Percentiles rank a stretch among this genome's conserved stretches.
Evolutionary conservation across 495 filamentous ascomycete genomes (phyloP).

Genomic region (Daldinia loculata): DNA sequence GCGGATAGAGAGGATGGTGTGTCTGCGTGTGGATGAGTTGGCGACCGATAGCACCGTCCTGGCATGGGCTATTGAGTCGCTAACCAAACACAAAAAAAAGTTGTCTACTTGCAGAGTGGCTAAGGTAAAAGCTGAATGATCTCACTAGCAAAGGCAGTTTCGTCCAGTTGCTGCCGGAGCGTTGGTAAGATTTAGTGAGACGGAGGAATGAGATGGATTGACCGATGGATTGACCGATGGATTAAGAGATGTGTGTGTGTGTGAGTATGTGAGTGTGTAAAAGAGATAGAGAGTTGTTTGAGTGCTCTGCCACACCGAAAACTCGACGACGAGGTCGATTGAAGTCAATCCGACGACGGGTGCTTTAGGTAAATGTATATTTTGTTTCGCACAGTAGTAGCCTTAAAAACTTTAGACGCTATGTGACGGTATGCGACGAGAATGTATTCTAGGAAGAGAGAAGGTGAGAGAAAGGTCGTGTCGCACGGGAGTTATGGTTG

Average conservation of each 20-base stretch:
- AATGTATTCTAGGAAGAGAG: slow-evolving; percentile 8
- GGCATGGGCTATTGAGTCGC: slow-evolving; percentile 42
- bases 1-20: slow-evolving; percentile 19
- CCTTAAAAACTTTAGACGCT: background rate
- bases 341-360: background rate
- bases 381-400: background rate
- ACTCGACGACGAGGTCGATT: slow-evolving; percentile 7
- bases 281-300: background rate
- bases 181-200: slow-evolving; percentile 28
- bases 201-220: slow-evolving; percentile 17
- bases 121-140: slow-evolving; percentile 35
- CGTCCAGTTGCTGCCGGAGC: slow-evolving; percentile 22
- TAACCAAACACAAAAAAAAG: slow-evolving; percentile 30
- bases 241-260: slow-evolving; percentile 8
- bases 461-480: slow-evolving; percentile 4
- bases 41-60: slow-evolving; percentile 26
- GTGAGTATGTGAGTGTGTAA: background rate
- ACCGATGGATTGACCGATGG: slow-evolving; percentile 12
- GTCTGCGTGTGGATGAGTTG: slow-evolving; percentile 34
- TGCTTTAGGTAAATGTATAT: background rate
- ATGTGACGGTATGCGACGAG: background rate
- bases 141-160: slow-evolving; percentile 32
- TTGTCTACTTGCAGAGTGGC: slow-evolving; percentile 34
- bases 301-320: slow-evolving; percentile 6
- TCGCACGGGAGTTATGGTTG: slow-evolving; percentile 30